Percentiles rank a stretch among this genome's conserved stretches.
These are phyloP conservation scores for Boletus tylopilopsis DNA, from an alignment of 768 basidiomycete genomes.

Conservation along the genomic window DNA sequence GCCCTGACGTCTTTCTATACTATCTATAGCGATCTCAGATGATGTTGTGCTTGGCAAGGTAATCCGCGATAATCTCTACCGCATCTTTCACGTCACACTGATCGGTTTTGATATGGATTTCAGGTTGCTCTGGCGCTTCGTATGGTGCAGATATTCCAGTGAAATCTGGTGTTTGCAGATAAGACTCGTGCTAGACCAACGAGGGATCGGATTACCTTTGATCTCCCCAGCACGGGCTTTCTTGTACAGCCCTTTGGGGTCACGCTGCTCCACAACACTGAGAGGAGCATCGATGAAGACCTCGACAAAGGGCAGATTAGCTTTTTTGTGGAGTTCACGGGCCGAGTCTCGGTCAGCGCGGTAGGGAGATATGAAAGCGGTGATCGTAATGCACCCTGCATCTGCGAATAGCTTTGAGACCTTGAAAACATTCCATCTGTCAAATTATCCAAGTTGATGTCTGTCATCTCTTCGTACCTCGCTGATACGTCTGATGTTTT, in stretches of 20 bases:
- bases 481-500: constrained; percentile 95
- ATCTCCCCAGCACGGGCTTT: constrained; percentile 95
- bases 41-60: constrained; percentile 67
- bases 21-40: constrained; percentile 35
- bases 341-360: constrained; percentile 79
- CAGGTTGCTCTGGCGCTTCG: constrained; percentile 80
- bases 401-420: constrained; percentile 94
- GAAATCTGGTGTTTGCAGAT: constrained; percentile 63
- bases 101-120: constrained; percentile 90
- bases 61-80: constrained; percentile 73
- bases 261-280: constrained; percentile 80
- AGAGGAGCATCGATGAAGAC: constrained; percentile 95
- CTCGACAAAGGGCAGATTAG: constrained; percentile 81
- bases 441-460: constrained; percentile 10
- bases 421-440: constrained; percentile 37
- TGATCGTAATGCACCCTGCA: constrained; percentile 79
- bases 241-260: constrained; percentile 97
- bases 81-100: constrained; percentile 73
- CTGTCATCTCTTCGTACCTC: constrained; percentile 53
- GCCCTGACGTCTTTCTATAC: constrained; percentile 9
- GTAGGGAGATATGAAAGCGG: constrained; percentile 99
- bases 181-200: neutral
- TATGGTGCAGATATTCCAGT: constrained; percentile 98
- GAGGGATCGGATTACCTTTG: constrained; percentile 56
- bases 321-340: constrained; percentile 73